Evolutionary conservation across 169 alveolate genomes (phyloP).

Genomic region (Theileria equi): DNA sequence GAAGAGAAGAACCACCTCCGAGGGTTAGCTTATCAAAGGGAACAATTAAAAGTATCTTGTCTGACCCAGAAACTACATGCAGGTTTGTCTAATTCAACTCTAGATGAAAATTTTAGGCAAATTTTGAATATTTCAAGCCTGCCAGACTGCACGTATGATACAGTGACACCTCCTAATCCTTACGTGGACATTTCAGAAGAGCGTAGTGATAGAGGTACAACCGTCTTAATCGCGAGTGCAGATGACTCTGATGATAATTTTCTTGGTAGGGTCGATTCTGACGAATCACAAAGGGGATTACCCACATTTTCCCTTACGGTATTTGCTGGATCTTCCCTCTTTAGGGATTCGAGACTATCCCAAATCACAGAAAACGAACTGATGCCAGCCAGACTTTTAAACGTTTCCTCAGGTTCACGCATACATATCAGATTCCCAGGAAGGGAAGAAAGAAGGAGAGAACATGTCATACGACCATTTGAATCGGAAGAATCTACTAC

Average conservation of each 20-base stretch:
- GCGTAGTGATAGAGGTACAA: constrained; percentile 9
- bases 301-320: constrained; percentile 55
- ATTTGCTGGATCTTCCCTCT: constrained; percentile 37
- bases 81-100: neutral
- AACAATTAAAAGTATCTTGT: neutral
- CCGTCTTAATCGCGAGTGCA: constrained; percentile 13
- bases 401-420: constrained; percentile 32
- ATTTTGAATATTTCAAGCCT: neutral
- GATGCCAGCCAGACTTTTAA: constrained; percentile 1
- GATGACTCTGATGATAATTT: constrained; percentile 12
- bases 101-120: neutral
- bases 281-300: constrained; percentile 14
- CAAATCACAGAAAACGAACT: constrained; percentile 8
- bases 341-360: constrained; percentile 9
- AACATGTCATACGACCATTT: constrained; percentile 8
- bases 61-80: constrained; percentile 5
- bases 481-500: constrained; percentile 9
- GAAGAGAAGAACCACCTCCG: neutral
- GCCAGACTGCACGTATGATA: no score
- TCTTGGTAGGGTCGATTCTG: constrained; percentile 4
- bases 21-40: neutral
- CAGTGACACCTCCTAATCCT: no score
- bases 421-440: constrained; percentile 49
- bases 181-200: no score
- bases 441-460: constrained; percentile 13